Evolutionary conservation across 2,329 filamentous ascomycete species (phyloP).

Genomic region (Fusarium camptoceras): DNA sequence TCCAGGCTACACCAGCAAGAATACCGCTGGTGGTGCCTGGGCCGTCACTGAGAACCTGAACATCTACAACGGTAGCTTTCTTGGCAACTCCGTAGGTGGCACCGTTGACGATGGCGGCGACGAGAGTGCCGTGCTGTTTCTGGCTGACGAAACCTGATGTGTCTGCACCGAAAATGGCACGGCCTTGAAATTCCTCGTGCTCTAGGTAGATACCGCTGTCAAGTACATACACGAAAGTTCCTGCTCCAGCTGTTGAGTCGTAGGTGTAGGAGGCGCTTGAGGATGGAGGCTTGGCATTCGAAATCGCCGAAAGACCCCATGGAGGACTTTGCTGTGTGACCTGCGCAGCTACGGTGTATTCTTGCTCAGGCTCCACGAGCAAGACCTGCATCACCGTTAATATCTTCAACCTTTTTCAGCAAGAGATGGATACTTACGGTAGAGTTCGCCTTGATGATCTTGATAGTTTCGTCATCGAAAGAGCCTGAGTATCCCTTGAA

Average conservation of each 20-base stretch:
- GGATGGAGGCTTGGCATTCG: conserved; percentile 12
- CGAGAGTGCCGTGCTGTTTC: conserved; percentile 18
- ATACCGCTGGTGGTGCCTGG: conserved; percentile 9
- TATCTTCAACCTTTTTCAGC: too few species aligned
- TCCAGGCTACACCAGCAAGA: conserved; percentile 50
- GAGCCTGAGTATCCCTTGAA: conserved; percentile 7
- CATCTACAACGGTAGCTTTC: conserved; percentile 17
- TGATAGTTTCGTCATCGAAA: conserved; percentile 1
- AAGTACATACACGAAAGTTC: conserved; percentile 12
- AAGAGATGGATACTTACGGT: neutral
- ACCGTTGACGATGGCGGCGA: conserved; percentile 19
- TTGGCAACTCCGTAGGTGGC: conserved; percentile 28
- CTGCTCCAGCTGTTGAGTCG: conserved; percentile 16
- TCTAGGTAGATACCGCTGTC: conserved; percentile 7
- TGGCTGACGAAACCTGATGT: conserved; percentile 1
- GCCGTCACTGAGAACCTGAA: neutral
- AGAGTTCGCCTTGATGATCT: conserved; percentile 9
- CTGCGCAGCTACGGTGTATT: neutral
- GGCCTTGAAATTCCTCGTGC: conserved; percentile 19
- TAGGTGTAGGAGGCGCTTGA: conserved; percentile 3
- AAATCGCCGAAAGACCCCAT: conserved; percentile 10
- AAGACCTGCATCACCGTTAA: too few species aligned
- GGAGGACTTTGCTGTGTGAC: conserved; percentile 7
- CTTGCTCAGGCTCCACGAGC: neutral
- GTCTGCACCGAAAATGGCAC: conserved; percentile 3